Evolutionary conservation across 495 filamentous ascomycete species (phyloP).

Genomic region (Massariosphaeria phaeospora): DNA sequence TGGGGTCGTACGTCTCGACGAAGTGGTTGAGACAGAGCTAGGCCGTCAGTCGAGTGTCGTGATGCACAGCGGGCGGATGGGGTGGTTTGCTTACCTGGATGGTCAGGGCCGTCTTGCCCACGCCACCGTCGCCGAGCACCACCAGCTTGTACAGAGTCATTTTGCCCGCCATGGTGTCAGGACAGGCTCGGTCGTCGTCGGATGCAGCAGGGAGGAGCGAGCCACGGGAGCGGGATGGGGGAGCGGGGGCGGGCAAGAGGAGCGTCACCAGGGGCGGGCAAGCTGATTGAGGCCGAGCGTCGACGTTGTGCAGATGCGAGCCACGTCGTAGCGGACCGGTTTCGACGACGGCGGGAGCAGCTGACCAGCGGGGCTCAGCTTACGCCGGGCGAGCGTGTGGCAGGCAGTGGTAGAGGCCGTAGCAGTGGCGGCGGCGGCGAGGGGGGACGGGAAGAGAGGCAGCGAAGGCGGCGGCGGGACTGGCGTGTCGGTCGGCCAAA

Average conservation of each 20-base stretch:
- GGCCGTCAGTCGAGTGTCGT: conserved; percentile 14
- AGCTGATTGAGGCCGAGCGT: background rate
- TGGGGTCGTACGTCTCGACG: conserved; percentile 90
- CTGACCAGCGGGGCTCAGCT: conserved; percentile 23
- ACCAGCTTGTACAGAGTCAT: conserved; percentile 99
- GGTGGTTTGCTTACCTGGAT: conserved; percentile 68
- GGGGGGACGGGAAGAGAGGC: background rate
- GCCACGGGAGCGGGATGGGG: background rate
- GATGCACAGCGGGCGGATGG: background rate
- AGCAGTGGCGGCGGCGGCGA: background rate
- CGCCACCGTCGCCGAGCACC: conserved; percentile 89
- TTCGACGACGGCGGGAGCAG: conserved; percentile 19
- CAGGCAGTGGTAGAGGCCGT: background rate
- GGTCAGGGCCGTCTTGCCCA: conserved; percentile 95
- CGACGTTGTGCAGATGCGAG: background rate
- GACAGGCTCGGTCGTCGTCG: background rate
- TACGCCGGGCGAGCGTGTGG: background rate
- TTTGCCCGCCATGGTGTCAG: conserved; percentile 60
- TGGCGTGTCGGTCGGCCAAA: conserved; percentile 10
- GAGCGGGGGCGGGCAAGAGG: background rate
- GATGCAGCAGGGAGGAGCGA: background rate
- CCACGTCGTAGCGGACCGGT: conserved; percentile 14
- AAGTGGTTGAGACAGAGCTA: conserved; percentile 76
- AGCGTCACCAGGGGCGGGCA: background rate
- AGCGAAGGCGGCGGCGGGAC: background rate